phyloP scores from a whole-genome alignment of 139 green algal species.

The Volvox reticuliferus region DNA sequence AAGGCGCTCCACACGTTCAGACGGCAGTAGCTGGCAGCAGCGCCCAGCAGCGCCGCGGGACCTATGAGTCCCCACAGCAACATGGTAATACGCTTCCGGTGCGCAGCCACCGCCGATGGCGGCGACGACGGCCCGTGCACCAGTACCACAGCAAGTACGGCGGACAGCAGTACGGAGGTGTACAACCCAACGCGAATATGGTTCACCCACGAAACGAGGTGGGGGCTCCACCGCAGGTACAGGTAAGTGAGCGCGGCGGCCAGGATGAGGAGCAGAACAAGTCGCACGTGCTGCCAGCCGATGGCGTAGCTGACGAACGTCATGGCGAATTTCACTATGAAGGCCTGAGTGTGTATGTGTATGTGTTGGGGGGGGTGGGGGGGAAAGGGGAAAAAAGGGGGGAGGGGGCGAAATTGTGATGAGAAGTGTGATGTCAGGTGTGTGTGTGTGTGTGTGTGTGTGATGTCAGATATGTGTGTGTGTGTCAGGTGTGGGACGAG shows the following conservation, averaged over 20 bases:
- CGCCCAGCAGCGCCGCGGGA: constrained; percentile 27
- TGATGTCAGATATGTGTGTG: too few species aligned
- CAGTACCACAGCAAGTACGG: constrained; percentile 32
- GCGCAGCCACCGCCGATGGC: background rate
- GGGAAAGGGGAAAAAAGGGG: background rate
- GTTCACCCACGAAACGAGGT: constrained; percentile 47
- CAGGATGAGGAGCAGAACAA: constrained; percentile 15
- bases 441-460: too few species aligned
- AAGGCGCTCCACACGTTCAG: constrained; percentile 37
- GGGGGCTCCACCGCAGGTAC: constrained; percentile 39
- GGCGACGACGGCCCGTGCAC: background rate
- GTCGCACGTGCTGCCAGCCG: constrained; percentile 29
- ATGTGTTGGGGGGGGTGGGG: background rate
- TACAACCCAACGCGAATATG: constrained; percentile 39
- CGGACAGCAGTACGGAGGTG: background rate
- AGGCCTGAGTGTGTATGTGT: background rate
- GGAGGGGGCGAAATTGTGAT: background rate
- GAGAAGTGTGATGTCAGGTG: too few species aligned
- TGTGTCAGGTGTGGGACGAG: too few species aligned
- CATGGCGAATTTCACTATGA: constrained; percentile 47
- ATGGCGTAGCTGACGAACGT: constrained; percentile 43
- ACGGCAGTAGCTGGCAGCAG: constrained; percentile 16
- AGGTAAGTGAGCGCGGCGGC: constrained; percentile 8
- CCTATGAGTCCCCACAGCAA: constrained; percentile 34
- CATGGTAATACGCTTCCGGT: background rate